These are phyloP conservation scores for Cadophora gregata DNA, from an alignment of 2,329 filamentous ascomycete species.

Conservation along the genomic window DNA sequence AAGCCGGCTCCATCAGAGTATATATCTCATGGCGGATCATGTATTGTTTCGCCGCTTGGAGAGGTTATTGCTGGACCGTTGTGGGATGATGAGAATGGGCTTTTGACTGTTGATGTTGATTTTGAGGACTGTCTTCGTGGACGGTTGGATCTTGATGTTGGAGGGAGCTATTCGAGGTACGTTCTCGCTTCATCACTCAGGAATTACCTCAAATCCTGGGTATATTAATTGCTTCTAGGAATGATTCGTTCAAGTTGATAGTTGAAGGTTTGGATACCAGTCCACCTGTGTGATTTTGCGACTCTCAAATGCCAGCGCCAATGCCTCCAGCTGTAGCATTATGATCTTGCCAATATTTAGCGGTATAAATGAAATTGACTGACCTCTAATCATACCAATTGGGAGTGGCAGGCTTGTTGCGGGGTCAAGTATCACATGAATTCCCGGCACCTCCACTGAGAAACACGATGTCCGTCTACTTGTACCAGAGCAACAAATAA, in stretches of 20 bases:
- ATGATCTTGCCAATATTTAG: background rate
- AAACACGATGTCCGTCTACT: background rate
- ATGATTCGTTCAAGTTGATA: conserved; percentile 66
- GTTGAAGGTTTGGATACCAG: conserved; percentile 64
- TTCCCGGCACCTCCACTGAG: background rate
- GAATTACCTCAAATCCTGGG: background rate
- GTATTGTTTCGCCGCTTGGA: conserved; percentile 79
- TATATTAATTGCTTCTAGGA: conserved; percentile 47
- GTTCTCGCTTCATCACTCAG: conserved; percentile 38
- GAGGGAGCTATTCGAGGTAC: conserved; percentile 82
- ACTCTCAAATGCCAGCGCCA: background rate
- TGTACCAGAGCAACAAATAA: background rate
- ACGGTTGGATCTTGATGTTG: conserved; percentile 81
- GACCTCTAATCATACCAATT: background rate
- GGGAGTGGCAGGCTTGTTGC: background rate
- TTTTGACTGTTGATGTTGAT: conserved; percentile 77
- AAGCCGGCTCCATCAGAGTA: conserved; percentile 34
- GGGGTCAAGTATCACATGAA: conserved; percentile 1
- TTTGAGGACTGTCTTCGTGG: conserved; percentile 88
- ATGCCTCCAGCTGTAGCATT: too few species aligned
- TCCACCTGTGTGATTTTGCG: conserved; percentile 54
- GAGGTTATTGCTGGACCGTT: conserved; percentile 81
- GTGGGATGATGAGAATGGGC: conserved; percentile 76
- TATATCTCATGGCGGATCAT: conserved; percentile 77
- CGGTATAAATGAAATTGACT: background rate